Percentiles rank a stretch among this genome's conserved stretches.
These are phyloP conservation scores for Prunus armeniaca DNA, from an alignment of 306 rosid genomes.

Conservation along the genomic window DNA sequence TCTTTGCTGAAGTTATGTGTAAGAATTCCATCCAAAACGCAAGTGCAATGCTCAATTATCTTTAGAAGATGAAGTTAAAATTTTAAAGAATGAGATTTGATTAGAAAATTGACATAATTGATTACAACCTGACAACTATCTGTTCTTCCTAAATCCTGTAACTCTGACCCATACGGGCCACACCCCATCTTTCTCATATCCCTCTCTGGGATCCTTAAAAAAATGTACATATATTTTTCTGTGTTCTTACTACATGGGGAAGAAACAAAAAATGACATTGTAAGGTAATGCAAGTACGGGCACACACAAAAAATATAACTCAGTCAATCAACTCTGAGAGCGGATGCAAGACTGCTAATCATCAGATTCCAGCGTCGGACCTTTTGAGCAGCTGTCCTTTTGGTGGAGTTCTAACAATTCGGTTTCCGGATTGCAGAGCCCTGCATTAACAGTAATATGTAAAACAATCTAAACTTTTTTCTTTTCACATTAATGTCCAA, in stretches of 20 bases:
- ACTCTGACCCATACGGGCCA: neutral
- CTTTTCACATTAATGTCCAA: neutral
- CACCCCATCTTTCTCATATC: neutral
- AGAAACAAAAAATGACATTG: neutral
- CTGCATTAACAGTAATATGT: constrained; percentile 37
- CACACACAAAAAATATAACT: constrained; percentile 25
- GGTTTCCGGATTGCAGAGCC: constrained; percentile 86
- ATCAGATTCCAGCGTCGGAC: constrained; percentile 66
- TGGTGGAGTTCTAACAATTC: constrained; percentile 82
- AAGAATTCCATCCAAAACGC: neutral
- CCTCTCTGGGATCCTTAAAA: neutral
- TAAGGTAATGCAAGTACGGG: constrained; percentile 11
- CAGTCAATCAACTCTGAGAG: neutral
- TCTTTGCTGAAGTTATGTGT: neutral
- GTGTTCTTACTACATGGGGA: neutral
- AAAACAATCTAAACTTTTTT: neutral
- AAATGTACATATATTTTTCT: neutral
- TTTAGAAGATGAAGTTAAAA: neutral
- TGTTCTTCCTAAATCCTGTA: constrained; percentile 21
- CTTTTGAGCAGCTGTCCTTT: constrained; percentile 63
- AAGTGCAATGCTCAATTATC: neutral
- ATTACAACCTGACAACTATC: constrained; percentile 22
- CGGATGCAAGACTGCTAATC: constrained; percentile 22
- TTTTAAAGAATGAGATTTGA: constrained; percentile 22
- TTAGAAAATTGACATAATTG: constrained; percentile 2